A percentile compares a stretch with the other conserved stretches of the same genome.
Evolutionary conservation across 1,284 basidiomycete species (phyloP).

Genomic region (Fomitopsis schrenkii): DNA sequence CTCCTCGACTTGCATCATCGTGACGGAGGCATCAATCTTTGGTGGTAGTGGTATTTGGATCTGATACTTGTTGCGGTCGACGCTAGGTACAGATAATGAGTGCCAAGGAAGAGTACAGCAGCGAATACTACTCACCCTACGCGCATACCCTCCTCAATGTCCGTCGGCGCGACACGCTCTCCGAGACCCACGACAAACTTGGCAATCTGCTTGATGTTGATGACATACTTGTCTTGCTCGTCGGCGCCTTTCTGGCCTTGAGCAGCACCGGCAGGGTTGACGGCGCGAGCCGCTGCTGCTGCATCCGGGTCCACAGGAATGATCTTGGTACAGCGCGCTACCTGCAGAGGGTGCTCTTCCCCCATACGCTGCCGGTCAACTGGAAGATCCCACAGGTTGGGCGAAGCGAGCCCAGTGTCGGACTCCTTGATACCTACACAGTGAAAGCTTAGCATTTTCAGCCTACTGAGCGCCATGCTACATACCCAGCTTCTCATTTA

Average conservation of each 20-base stretch:
- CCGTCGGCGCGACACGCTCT: slow-evolving; percentile 94
- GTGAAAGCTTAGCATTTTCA: slow-evolving; percentile 7
- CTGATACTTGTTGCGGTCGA: slow-evolving; percentile 95
- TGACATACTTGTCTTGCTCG: slow-evolving; percentile 98
- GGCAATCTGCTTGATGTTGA: slow-evolving; percentile 99
- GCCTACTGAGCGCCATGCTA: slow-evolving; percentile 2
- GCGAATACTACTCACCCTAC: slow-evolving; percentile 71
- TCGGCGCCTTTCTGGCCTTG: slow-evolving; percentile 90
- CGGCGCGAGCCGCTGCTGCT: slow-evolving; percentile 68
- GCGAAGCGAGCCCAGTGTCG: slow-evolving; percentile 95
- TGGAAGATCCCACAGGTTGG: slow-evolving; percentile 94
- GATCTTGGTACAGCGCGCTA: slow-evolving; percentile 98
- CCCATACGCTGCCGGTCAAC: slow-evolving; percentile 88
- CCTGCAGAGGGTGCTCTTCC: slow-evolving; percentile 92
- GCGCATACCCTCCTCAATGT: slow-evolving; percentile 99
- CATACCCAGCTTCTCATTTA: slow-evolving; percentile 92
- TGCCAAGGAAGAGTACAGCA: slow-evolving; percentile 11
- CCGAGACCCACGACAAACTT: slow-evolving; percentile 99
- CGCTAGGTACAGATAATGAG: slow-evolving; percentile 37
- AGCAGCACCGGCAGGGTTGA: slow-evolving; percentile 68
- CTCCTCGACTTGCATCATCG: slow-evolving; percentile 99
- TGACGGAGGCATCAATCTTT: slow-evolving; percentile 98
- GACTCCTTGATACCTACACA: slow-evolving; percentile 88
- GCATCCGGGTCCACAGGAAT: slow-evolving; percentile 77
- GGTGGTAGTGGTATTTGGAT: slow-evolving; percentile 99